Conservation (phyloP, 345 rosid species). For the Eucalyptus shirleyi region DNA sequence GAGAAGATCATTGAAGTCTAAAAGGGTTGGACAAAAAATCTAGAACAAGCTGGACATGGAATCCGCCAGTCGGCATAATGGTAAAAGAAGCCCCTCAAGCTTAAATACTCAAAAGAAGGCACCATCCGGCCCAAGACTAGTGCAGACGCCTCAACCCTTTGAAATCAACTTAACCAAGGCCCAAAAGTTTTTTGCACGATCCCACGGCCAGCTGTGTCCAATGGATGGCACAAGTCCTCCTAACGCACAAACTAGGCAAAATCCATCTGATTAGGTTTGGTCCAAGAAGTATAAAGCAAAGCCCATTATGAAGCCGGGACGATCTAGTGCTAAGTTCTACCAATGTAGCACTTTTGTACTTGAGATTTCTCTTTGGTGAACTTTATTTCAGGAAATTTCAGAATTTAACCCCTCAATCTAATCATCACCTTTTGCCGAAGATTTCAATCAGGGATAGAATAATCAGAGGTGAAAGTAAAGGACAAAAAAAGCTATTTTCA, state of each 20-base stretch:
- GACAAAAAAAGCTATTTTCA: not conserved
- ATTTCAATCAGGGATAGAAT: too few relatives aligned
- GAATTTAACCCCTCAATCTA: not conserved
- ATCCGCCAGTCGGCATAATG: not conserved
- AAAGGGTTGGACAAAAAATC: not conserved
- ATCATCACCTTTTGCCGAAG: not conserved
- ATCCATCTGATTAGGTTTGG: not conserved
- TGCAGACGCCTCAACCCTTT: not conserved
- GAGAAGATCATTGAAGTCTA: not conserved
- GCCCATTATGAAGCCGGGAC: not conserved
- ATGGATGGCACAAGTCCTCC: not conserved
- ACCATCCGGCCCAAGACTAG: not conserved
- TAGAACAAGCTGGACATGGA: not conserved
- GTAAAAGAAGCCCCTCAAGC: not conserved
- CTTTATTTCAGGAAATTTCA: not conserved
- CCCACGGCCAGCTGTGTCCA: not conserved
- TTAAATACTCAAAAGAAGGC: too few relatives aligned
- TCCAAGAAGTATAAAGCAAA: not conserved
- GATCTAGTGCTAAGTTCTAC: not conserved
- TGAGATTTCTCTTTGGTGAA: not conserved
- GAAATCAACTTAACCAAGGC: not conserved
- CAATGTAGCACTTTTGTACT: not conserved
- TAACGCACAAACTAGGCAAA: not conserved
- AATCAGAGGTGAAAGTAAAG: not conserved
- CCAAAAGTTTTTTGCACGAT: not conserved